These are phyloP conservation scores for Aspergillus sp. DNA, from an alignment of 2,329 filamentous ascomycete species.

Conservation along the genomic window DNA sequence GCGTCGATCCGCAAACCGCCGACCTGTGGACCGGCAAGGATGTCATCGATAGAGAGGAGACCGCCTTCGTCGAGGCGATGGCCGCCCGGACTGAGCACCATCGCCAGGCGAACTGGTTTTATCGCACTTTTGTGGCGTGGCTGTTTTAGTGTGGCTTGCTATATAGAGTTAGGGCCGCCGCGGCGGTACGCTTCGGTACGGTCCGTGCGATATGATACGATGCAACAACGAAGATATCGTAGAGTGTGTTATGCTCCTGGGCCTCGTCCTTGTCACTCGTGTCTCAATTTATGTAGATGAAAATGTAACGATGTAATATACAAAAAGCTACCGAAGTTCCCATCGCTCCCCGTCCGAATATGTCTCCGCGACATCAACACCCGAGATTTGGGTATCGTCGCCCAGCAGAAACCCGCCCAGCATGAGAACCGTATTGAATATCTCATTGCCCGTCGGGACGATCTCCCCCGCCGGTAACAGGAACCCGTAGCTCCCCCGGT, in stretches of 20 bases:
- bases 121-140: conserved; percentile 51
- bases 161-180: too few relatives aligned
- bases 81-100: conserved; percentile 33
- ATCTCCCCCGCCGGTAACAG: conserved; percentile 79
- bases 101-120: conserved; percentile 42
- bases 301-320: too few relatives aligned
- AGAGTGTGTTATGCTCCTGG: too few relatives aligned
- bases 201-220: too few relatives aligned
- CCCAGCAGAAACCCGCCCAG: conserved; percentile 59
- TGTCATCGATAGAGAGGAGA: conserved; percentile 62
- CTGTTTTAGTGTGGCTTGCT: conserved; percentile 42
- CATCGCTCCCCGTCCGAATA: too few relatives aligned
- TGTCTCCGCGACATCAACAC: not conserved
- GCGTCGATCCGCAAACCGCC: conserved; percentile 48
- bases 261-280: too few relatives aligned
- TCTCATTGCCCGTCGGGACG: conserved; percentile 78
- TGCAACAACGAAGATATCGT: too few relatives aligned
- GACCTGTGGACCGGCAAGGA: conserved; percentile 68
- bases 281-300: too few relatives aligned
- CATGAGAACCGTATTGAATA: conserved; percentile 72
- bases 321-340: too few relatives aligned
- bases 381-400: conserved; percentile 2
- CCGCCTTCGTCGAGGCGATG: conserved; percentile 54
- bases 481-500: conserved; percentile 91
- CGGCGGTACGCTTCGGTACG: too few relatives aligned